Base-by-base conservation (phyloP, 345 rosid species). In the Eutrema heterophyllum region DNA sequence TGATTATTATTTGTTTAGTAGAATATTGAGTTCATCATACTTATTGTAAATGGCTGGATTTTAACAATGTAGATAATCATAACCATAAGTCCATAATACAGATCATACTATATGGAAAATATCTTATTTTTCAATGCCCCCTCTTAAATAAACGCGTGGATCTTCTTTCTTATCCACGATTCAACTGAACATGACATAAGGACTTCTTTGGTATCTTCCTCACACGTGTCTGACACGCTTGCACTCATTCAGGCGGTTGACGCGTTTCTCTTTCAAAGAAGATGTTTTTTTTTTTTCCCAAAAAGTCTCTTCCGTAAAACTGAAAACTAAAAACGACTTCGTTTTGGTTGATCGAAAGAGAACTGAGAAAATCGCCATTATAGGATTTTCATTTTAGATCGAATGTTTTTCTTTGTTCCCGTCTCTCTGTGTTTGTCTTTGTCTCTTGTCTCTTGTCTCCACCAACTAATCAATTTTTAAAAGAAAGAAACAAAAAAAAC, bases 191-290 rank as follows among this genome's bases (percentile, higher is more conserved):
- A 61, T 41, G 64, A 46, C 57, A 36, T 7, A 12, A 7, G 30
- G 33, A 32, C 32, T n/a, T 45, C 61, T 8, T 14, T 32, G 38
- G 8, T 64, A 3, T 64, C 40, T 45, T 36, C 9, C 35, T 58
- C 68, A 66, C 73, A 75, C 73, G 68, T 59, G 68, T 52, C 11
- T 30, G 54, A 74, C 68, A 74, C 78, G 78, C 30, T 67, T 60
- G 73, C 79, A 41, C 63, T 51, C 24, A 51, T 67, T 75, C 68
- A 67, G 79, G 79, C 68, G 79, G 68, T 75, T 75, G 73, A 75
- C 79, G 79, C 79, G 73, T 67, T 67, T 67, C 61, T 5, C 14
- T 33, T 30, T 44, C n/a, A 11, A 12, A 32, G 39, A 41, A 14
- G 36, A 63, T 52, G 63, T 41, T 49, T 50, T 40, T 60, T 40